These are phyloP conservation scores for Avena eriantha DNA, from an alignment of 176 grass and related monocot species.

Conservation along the genomic window DNA sequence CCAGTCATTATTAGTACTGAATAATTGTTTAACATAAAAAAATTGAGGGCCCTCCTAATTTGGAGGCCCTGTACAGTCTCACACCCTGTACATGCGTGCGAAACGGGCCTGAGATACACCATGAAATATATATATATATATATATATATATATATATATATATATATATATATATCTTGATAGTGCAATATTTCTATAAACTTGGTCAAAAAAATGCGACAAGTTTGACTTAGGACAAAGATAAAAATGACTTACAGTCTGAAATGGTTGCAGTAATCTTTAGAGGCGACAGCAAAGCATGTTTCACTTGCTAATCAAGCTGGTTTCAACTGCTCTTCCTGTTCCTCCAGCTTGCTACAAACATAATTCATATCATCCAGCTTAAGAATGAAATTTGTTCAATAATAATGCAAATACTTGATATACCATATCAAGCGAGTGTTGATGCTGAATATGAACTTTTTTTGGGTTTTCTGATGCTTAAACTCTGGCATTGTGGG, in stretches of 20 bases:
- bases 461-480: not conserved
- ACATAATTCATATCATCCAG: not conserved
- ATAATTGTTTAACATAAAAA: too few species aligned
- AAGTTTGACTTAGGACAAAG: not conserved
- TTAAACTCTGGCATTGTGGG: not conserved
- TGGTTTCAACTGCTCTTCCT: not conserved
- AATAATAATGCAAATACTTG: not conserved
- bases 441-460: not conserved
- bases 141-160: too few species aligned
- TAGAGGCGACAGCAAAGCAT: not conserved
- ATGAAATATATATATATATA: too few species aligned
- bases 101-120: too few species aligned
- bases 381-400: not conserved
- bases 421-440: not conserved
- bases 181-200: not conserved
- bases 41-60: too few species aligned
- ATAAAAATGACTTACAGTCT: not conserved
- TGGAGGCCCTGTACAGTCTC: too few species aligned
- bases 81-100: too few species aligned
- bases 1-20: too few species aligned
- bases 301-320: conserved; percentile 1
- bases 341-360: not conserved
- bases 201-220: not conserved
- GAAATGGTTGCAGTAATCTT: not conserved
- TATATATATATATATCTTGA: too few species aligned